These are phyloP conservation scores for Lepidium didymum DNA, from an alignment of 345 rosid species.

Conservation along the genomic window DNA sequence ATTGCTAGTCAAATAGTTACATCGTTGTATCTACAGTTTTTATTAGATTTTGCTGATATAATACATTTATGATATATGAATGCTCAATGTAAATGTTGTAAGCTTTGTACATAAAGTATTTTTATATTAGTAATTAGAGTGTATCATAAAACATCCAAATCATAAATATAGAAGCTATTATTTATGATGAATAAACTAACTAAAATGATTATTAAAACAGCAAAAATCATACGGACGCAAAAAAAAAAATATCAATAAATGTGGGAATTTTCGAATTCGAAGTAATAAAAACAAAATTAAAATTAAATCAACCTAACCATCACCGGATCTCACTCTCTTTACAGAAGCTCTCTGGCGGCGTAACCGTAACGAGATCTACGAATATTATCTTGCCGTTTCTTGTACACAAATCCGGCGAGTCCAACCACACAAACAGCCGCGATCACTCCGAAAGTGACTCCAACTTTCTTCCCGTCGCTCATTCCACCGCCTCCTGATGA, in stretches of 20 bases:
- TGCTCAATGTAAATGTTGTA: no score
- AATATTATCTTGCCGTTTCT: conserved; percentile 56
- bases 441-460: conserved; percentile 40
- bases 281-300: background rate
- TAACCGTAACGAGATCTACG: conserved; percentile 47
- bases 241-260: conserved; percentile 2
- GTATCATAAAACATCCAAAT: no score
- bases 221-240: background rate
- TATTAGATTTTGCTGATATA: no score
- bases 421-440: conserved; percentile 40
- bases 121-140: no score
- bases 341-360: conserved; percentile 58
- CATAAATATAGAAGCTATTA: background rate
- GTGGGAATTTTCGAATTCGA: background rate
- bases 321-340: conserved; percentile 10
- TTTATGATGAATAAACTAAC: background rate
- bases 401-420: conserved; percentile 45
- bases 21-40: no score
- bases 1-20: no score
- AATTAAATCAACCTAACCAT: background rate
- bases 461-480: conserved; percentile 52
- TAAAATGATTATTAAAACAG: background rate
- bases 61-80: no score
- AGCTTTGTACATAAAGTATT: no score
- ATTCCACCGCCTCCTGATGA: conserved; percentile 31